Evolutionary conservation across 305 asterid genomes (phyloP).

Genomic region (Fraxinus platypoda): DNA sequence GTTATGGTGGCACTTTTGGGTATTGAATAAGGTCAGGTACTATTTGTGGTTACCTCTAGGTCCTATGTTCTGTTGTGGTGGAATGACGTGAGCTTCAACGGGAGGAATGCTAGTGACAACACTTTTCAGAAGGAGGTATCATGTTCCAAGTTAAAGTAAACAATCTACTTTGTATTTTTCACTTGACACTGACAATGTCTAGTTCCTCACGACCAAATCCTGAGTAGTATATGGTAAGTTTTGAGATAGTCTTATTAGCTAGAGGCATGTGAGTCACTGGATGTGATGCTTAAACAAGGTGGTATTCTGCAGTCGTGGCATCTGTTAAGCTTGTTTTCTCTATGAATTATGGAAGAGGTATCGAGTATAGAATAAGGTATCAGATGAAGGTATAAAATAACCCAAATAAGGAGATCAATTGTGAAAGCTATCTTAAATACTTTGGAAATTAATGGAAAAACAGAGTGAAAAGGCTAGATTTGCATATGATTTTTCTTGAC

Average conservation of each 20-base stretch:
- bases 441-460: background rate
- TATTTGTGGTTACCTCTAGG: background rate
- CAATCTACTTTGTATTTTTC: background rate
- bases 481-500: background rate
- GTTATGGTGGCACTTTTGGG: background rate
- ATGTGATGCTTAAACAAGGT: background rate
- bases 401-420: background rate
- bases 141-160: background rate
- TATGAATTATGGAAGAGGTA: background rate
- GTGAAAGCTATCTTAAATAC: background rate
- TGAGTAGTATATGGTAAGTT: background rate
- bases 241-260: background rate
- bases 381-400: background rate
- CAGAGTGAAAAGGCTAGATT: background rate
- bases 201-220: background rate
- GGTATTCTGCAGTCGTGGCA: background rate
- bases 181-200: background rate
- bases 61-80: background rate
- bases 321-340: background rate
- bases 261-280: background rate
- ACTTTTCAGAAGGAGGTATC: background rate
- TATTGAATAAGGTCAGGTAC: background rate
- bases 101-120: background rate
- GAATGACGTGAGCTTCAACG: background rate
- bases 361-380: background rate